phyloP scores from a whole-genome alignment of 257 asterid species.

The Scutellaria baicalensis region DNA sequence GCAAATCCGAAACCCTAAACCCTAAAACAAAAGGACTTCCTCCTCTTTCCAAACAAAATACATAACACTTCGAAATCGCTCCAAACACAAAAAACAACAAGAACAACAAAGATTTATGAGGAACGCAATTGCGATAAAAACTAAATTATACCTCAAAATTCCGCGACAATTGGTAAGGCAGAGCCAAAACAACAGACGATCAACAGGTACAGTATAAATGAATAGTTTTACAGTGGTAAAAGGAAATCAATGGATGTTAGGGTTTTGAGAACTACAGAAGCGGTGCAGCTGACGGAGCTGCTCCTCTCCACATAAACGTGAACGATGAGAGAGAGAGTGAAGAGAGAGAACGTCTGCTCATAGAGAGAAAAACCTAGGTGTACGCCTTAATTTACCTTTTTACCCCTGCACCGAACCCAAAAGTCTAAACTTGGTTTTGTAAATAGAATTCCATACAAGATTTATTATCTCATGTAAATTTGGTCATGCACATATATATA shows the following conservation, averaged over 20 bases:
- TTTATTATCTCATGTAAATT: no score
- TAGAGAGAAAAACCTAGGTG: conserved; percentile 17
- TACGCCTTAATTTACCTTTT: not conserved
- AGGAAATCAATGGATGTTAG: conserved; percentile 9
- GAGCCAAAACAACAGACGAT: not conserved
- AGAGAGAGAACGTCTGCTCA: not conserved
- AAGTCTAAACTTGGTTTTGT: no score
- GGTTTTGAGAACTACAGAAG: conserved; percentile 16
- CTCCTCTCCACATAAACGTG: conserved; percentile 31
- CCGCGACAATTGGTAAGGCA: not conserved
- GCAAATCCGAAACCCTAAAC: conserved; percentile 18
- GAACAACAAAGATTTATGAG: not conserved
- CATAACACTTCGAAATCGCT: not conserved
- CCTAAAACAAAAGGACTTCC: not conserved
- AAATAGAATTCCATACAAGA: no score
- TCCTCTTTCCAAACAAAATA: not conserved
- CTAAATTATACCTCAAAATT: not conserved
- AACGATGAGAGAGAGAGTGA: conserved; percentile 4
- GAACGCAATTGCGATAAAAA: not conserved
- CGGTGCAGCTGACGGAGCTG: conserved; percentile 29
- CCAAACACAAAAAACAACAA: not conserved
- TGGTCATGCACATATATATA: no score
- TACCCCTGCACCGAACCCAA: no score
- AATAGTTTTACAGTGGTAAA: not conserved
- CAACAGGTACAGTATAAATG: conserved; percentile 4